phyloP scores from a whole-genome alignment of 257 asterid species.

The Solanum chiquidenum region DNA sequence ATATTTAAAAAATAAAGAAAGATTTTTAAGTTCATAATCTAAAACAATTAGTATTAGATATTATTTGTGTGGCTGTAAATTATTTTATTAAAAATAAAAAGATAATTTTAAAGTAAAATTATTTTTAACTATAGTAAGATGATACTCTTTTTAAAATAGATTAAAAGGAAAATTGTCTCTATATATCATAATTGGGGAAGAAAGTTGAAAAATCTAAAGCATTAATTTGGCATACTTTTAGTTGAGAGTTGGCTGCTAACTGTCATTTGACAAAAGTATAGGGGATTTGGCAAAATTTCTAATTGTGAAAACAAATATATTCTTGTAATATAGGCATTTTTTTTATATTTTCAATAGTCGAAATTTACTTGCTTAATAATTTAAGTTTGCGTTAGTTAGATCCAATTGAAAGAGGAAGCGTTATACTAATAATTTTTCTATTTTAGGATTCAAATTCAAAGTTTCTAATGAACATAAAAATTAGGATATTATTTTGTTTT shows the following conservation, averaged over 20 bases:
- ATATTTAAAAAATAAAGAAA: no score
- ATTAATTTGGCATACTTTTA: neutral
- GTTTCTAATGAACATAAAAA: neutral
- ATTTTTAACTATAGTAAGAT: no score
- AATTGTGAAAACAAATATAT: neutral
- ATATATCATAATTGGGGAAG: neutral
- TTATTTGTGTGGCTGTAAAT: no score
- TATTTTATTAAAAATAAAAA: no score
- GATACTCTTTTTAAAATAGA: no score
- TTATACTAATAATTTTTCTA: neutral
- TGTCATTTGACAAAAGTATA: neutral
- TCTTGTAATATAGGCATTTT: neutral
- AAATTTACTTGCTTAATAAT: neutral
- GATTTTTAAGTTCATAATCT: rapidly evolving
- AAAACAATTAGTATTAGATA: no score
- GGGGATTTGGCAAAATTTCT: neutral
- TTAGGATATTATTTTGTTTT: neutral
- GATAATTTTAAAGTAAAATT: no score
- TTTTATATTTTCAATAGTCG: neutral
- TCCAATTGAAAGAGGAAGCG: neutral
- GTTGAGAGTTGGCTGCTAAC: conserved; percentile 23
- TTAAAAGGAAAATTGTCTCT: no score
- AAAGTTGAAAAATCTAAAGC: conserved; percentile 1
- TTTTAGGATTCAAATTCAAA: neutral
- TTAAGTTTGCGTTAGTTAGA: neutral